Evolutionary conservation across 1,284 basidiomycete species (phyloP), one percentile per base, ranked within the genome.

Genomic region (Wallemia hederae): DNA sequence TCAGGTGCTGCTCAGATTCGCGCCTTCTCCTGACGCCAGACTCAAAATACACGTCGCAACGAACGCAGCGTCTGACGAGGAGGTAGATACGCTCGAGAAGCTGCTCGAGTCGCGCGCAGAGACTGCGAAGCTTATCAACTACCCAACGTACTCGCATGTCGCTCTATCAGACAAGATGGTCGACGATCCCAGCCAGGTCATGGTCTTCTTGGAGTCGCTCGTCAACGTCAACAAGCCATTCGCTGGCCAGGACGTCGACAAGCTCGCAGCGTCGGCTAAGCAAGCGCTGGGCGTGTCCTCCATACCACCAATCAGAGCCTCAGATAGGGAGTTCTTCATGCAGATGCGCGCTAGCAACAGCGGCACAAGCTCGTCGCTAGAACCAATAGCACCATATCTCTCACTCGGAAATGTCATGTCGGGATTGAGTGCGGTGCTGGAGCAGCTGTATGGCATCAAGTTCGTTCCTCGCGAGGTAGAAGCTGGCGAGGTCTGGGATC

Each of bases 101-200:
- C 73, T 96, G 61, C 72, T 97, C 22, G 74, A 74, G 29, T 79
- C 80, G 57, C 78, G 90, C 24, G 83, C 81, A 7, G 78, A 88
- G 66, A 74, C 92, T 9, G 88, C 90, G 0, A 77, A 73, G 25
- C 72, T 94, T 22, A 81, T 91, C 22, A 89, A 90, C 7, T 79
- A 80, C 66, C 74, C 80, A 55, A 89, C 82, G 64, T 96, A 79
- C 73, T 85, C 80, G 0, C 79, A 85, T 62, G 83, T 92, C 76
- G 78, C 81, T 0, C 75, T 94, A 5, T 77, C 79, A 27, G 89
- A 94, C 71, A 96, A 92, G 73, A 96, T 96, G 90, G 89, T 88
- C 2, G 86, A 83, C 70, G 83, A 78, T 49, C 88, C 88, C 59
- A 81, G 83, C 81, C 88, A 92, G 69, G 89, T 94, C 25, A 75